Base-by-base conservation (phyloP, 2,329 filamentous ascomycete genomes). In the Fusarium chaquense region DNA sequence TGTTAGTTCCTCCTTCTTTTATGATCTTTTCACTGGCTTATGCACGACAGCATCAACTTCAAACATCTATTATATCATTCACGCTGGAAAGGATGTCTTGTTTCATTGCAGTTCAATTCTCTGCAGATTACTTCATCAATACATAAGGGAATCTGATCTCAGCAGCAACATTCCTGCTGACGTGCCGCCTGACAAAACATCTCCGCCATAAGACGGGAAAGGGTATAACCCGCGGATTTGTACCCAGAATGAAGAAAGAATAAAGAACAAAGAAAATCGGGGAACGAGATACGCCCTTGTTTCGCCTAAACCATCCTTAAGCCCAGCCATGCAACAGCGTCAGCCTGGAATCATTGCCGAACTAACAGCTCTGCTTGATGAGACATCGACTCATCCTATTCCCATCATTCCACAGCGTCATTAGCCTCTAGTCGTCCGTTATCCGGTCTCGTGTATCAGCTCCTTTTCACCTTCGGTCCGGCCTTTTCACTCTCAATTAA, bases 101-200 rank as follows among this genome's bases (percentile, higher is more conserved):
- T 45, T 64, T 60, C 47, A 46, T 69, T 47, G 44, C 51, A 60
- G 51, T 54, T 51, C 45, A 35, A 61, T 66, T 59, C 32, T 65
- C 44, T 57, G 51, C 49, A 16, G 67, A 61, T 64, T 70, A 68
- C 54, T 67, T 70, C 67, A 65, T 70, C 55, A 58, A 65, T 70
- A 70, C 67, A 71, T 65, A 70, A 58, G 63, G 67, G 67, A 70
- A 71, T 30, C 55, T 47, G 47, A 62, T 52, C 64, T 71, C 63
- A 70, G 67, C 59, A 45, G 59, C 55, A 54, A 45, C 49, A 32
- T 51, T 46, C 55, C 36, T 43, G 28, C 47, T 24, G 15, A 35
- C 45, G 46, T 40, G 67, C 56, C 41, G 68, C 68, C 68, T 70
- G 68, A 71, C 68, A 65, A 53, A 69, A 60, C 44, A 71, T 58